These are phyloP conservation scores for Haplographium delicatum DNA, from an alignment of 495 filamentous ascomycete genomes.

Conservation along the genomic window DNA sequence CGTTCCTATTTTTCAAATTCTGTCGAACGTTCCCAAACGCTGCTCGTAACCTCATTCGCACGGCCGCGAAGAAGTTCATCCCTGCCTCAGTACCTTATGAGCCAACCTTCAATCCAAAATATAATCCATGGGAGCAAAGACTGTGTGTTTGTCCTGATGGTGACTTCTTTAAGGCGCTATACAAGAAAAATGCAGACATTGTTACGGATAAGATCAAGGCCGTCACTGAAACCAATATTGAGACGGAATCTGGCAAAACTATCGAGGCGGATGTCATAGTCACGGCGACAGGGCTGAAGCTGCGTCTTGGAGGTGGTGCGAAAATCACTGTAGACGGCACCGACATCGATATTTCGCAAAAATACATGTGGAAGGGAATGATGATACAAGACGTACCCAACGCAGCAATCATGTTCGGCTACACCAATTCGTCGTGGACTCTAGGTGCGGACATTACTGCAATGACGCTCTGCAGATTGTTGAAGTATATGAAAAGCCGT, in stretches of 20 bases:
- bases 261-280: conserved; percentile 68
- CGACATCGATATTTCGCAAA: conserved; percentile 21
- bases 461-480: conserved; percentile 26
- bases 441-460: conserved; percentile 35
- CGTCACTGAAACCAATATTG: conserved; percentile 54
- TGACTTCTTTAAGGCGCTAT: conserved; percentile 65
- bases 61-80: conserved; percentile 40
- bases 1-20: conserved; percentile 39
- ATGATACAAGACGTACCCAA: conserved; percentile 42
- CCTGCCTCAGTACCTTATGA: conserved; percentile 50
- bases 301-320: conserved; percentile 30
- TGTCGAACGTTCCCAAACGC: conserved; percentile 50
- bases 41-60: conserved; percentile 41
- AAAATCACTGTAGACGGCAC: conserved; percentile 27
- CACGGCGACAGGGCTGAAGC: conserved; percentile 64
- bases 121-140: conserved; percentile 71
- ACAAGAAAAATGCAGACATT: conserved; percentile 51
- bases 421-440: conserved; percentile 39
- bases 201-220: conserved; percentile 63
- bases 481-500: conserved; percentile 29
- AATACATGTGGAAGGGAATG: conserved; percentile 35
- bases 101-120: conserved; percentile 66
- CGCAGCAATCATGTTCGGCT: conserved; percentile 32
- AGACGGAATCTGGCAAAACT: conserved; percentile 48
- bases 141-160: conserved; percentile 65